These are phyloP conservation scores for Tillandsia leiboldiana DNA, from an alignment of 176 grass and related monocot species.

Conservation along the genomic window DNA sequence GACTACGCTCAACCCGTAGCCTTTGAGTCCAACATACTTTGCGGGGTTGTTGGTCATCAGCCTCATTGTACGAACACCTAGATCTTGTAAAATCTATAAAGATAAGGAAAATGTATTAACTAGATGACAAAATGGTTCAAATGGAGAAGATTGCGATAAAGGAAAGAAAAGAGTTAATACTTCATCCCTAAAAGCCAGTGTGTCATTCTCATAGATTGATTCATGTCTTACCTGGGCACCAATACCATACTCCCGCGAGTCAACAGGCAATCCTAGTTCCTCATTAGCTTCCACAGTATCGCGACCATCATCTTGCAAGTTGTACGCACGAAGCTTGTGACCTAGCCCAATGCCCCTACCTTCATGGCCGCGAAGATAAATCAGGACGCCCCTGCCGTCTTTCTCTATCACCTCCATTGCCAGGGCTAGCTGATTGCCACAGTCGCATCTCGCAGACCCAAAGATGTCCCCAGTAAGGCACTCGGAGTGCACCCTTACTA, in stretches of 20 bases:
- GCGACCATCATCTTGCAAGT: conserved; percentile 71
- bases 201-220: background rate
- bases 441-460: conserved; percentile 79
- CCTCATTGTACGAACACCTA: conserved; percentile 80
- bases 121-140: background rate
- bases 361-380: conserved; percentile 92
- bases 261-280: conserved; percentile 83
- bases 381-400: conserved; percentile 66
- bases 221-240: conserved; percentile 62
- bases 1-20: conserved; percentile 73
- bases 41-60: conserved; percentile 91
- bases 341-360: conserved; percentile 85
- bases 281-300: conserved; percentile 96
- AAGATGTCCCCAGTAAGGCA: conserved; percentile 93
- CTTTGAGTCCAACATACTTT: conserved; percentile 76
- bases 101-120: background rate
- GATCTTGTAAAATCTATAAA: conserved; percentile 67
- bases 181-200: background rate
- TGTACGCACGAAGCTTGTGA: conserved; percentile 90
- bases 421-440: conserved; percentile 62
- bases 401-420: conserved; percentile 89
- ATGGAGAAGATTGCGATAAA: background rate
- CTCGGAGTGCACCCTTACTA: conserved; percentile 83
- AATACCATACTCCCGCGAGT: conserved; percentile 80
- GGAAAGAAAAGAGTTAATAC: background rate